Base-by-base conservation (phyloP, 306 rosid genomes). In the Pyrus communis region DNA sequence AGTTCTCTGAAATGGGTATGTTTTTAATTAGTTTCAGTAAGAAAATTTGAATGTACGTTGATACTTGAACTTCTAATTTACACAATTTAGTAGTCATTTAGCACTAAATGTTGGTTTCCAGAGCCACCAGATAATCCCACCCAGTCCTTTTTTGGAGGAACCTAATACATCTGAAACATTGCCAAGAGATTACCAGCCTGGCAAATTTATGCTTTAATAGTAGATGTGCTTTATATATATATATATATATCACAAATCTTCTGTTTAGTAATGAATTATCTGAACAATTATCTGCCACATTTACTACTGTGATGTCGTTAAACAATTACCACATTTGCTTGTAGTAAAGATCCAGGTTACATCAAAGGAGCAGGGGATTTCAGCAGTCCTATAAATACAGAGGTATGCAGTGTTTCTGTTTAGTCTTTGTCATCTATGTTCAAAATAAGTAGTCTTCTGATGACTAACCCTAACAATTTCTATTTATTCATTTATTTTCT, bases 291-390 rank as follows among this genome's bases (percentile, higher is more conserved):
- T 35, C 40, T 7, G 40, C 40, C 40, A 35, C 40, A 35, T 40
- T 25, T 81, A 43, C 72, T 67, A 28, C 54, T 43, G 22, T 42
- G 30, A 54, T 52, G 25, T 63, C 19, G 25, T 51, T 21, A 31
- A 45, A 77, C 75, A 81, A 23, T 25, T 84, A 59, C 70, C 75
- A 25, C 46, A 67, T 76, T 79, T 80, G 27, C 64, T 9, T 87
- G 85, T 96, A 95, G 97, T 76, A 86, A 87, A 70, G 93, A 95
- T 86, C 98, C 98, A 30, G 98, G 98, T 66, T 95, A 84, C 74
- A 76, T 95, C 63, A 90, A 90, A 86, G 88, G 90, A 67, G 89
- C 78, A 0, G 89, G 89, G 78, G 96, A 90, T 75, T 70, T 69
- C 74, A 90, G 90, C 62, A 70, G 76, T 81, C 84, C 80, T 77